These are phyloP conservation scores for Thielaviopsis ethacetica DNA, from an alignment of 2,329 filamentous ascomycete genomes.

Conservation along the genomic window DNA sequence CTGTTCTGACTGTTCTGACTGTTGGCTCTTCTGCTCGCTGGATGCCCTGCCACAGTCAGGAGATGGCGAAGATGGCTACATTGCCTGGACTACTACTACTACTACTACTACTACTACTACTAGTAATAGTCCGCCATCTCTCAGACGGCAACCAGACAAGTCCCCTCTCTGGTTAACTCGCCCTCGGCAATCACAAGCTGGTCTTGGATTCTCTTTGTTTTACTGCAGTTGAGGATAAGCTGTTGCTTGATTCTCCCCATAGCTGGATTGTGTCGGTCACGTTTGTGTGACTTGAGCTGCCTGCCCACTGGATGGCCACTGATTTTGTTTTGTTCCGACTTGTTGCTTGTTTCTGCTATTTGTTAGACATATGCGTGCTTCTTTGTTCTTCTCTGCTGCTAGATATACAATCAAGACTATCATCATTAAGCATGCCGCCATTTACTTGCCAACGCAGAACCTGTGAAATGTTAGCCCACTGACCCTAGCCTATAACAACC, in stretches of 20 bases:
- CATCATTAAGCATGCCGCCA: background rate
- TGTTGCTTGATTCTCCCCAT: background rate
- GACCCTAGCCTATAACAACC: background rate
- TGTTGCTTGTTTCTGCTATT: no score
- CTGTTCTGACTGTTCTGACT: no score
- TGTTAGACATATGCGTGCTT: no score
- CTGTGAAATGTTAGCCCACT: slow-evolving; percentile 18
- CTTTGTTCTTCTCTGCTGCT: background rate
- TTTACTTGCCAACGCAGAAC: slow-evolving; percentile 40
- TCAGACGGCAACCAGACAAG: no score
- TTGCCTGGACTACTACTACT: no score
- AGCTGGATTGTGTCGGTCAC: background rate
- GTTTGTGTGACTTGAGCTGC: background rate
- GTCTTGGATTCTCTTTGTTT: background rate
- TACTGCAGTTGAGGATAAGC: background rate
- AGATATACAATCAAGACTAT: background rate
- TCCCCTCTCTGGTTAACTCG: no score
- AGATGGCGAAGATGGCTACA: no score
- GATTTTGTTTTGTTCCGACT: no score
- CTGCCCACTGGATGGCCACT: background rate
- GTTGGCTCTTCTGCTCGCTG: no score
- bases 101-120: no score
- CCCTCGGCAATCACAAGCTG: background rate
- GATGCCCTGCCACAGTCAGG: no score
- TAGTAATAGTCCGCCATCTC: no score